Conservation (phyloP, 1,284 basidiomycete genomes). For the Pascua guehoae region DNA sequence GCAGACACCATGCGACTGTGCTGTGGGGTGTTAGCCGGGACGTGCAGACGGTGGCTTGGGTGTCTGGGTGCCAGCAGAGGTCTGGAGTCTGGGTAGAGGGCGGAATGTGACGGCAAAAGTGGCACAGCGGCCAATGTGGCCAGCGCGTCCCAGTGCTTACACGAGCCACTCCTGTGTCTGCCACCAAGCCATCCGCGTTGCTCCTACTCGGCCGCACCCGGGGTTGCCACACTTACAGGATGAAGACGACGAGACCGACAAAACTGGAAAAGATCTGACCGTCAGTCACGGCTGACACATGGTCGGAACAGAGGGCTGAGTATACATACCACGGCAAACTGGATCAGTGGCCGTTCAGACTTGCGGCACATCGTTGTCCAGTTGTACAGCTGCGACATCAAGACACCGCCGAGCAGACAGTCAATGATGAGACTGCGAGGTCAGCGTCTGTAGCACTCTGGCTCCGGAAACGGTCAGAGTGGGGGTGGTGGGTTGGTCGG, state of each 20-base stretch:
- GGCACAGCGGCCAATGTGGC: no score
- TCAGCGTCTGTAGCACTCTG: neutral
- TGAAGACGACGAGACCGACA: conserved; percentile 1
- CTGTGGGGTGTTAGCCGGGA: neutral
- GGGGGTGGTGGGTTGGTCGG: no score
- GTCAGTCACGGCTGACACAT: conserved; percentile 1
- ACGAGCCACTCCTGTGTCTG: no score
- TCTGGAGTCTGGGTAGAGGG: no score
- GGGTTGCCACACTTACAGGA: conserved; percentile 2
- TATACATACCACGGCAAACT: conserved; percentile 6
- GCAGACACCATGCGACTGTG: conserved; percentile 4
- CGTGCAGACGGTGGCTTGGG: neutral
- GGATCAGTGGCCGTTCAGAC: conserved; percentile 6
- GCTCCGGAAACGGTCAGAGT: no score
- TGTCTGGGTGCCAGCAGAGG: neutral
- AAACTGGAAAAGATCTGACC: neutral
- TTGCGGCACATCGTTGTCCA: conserved; percentile 11
- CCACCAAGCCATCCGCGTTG: no score
- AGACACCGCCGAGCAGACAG: conserved; percentile 9
- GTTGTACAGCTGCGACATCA: conserved; percentile 9
- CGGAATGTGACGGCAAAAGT: no score
- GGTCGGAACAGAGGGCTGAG: no score
- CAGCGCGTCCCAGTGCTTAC: no score
- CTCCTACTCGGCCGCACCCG: no score
- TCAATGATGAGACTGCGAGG: conserved; percentile 11